phyloP scores from a whole-genome alignment of 495 filamentous ascomycete species.

The Aspergillus indologenus region DNA sequence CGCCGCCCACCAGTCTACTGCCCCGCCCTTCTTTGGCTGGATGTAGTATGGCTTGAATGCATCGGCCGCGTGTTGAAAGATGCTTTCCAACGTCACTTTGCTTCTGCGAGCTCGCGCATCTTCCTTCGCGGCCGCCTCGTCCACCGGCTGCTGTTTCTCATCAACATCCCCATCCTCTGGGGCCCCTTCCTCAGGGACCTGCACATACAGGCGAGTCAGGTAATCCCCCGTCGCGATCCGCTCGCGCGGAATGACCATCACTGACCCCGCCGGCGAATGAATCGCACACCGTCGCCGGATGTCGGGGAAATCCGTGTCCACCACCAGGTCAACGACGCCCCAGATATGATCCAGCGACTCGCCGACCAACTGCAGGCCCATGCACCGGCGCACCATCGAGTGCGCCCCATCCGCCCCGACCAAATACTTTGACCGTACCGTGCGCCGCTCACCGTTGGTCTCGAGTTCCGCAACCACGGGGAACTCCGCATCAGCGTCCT shows the following conservation, averaged over 20 bases:
- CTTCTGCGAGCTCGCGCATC: slow-evolving; percentile 35
- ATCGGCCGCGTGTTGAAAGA: slow-evolving; percentile 39
- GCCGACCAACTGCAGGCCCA: slow-evolving; percentile 58
- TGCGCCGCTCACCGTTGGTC: slow-evolving; percentile 44
- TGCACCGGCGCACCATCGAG: slow-evolving; percentile 55
- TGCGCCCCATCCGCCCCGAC: slow-evolving; percentile 68
- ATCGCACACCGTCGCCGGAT: slow-evolving; percentile 65
- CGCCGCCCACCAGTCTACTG: slow-evolving; percentile 63
- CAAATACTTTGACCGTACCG: slow-evolving; percentile 60
- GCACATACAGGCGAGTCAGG: slow-evolving; percentile 66
- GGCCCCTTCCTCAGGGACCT: slow-evolving; percentile 36
- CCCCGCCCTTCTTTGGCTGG: slow-evolving; percentile 33
- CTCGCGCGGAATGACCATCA: slow-evolving; percentile 73
- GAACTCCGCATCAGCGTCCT: slow-evolving; percentile 55
- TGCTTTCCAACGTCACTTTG: slow-evolving; percentile 39
- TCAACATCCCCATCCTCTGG: slow-evolving; percentile 11
- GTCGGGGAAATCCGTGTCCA: slow-evolving; percentile 69
- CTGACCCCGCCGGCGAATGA: slow-evolving; percentile 61
- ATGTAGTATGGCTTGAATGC: slow-evolving; percentile 50
- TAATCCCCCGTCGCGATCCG: slow-evolving; percentile 50
- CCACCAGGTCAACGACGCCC: slow-evolving; percentile 64
- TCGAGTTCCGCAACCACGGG: slow-evolving; percentile 33
- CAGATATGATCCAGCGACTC: slow-evolving; percentile 64
- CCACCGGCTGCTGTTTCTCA: slow-evolving; percentile 11
- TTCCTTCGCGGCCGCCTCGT: slow-evolving; percentile 19